A percentile compares a stretch with the other conserved stretches of the same genome.
Evolutionary conservation across 2,329 filamentous ascomycete genomes (phyloP).

Genomic region (Chaetomium olivaceum): DNA sequence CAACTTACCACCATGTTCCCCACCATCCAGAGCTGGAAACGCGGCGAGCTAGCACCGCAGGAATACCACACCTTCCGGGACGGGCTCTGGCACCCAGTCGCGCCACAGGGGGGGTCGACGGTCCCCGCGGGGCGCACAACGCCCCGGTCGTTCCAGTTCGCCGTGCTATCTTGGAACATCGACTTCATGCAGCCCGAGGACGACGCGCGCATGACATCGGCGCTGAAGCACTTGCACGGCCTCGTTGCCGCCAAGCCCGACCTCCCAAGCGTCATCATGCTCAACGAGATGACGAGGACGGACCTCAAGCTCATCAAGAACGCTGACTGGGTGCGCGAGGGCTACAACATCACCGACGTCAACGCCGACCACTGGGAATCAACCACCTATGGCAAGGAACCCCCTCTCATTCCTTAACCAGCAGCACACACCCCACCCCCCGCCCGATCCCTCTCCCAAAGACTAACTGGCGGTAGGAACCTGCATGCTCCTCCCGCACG

Average conservation of each 20-base stretch:
- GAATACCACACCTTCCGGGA: slow-evolving; percentile 29
- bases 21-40: slow-evolving; percentile 14
- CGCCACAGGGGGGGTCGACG: slow-evolving; percentile 14
- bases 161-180: slow-evolving; percentile 42
- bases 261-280: slow-evolving; percentile 45
- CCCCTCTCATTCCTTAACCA: too few relatives aligned
- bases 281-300: slow-evolving; percentile 53
- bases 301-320: slow-evolving; percentile 48
- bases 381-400: slow-evolving; percentile 40
- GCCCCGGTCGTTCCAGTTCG: slow-evolving; percentile 11
- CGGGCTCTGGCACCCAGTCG: slow-evolving; percentile 14
- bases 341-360: slow-evolving; percentile 52
- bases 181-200: slow-evolving; percentile 40
- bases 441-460: neutral
- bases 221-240: slow-evolving; percentile 36
- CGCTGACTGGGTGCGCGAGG: slow-evolving; percentile 48
- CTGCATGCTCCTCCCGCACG: slow-evolving; percentile 51
- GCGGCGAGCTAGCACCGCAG: slow-evolving; percentile 27
- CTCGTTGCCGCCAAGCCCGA: slow-evolving; percentile 18
- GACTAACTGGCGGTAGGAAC: slow-evolving; percentile 51
- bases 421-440: neutral
- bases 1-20: slow-evolving; percentile 8
- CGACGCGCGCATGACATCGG: slow-evolving; percentile 38
- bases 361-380: slow-evolving; percentile 45
- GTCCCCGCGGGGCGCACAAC: neutral